Percentiles rank a stretch among this genome's conserved stretches.
Conservation (phyloP, 495 filamentous ascomycete genomes). For the Talaromyces thailandensis region DNA sequence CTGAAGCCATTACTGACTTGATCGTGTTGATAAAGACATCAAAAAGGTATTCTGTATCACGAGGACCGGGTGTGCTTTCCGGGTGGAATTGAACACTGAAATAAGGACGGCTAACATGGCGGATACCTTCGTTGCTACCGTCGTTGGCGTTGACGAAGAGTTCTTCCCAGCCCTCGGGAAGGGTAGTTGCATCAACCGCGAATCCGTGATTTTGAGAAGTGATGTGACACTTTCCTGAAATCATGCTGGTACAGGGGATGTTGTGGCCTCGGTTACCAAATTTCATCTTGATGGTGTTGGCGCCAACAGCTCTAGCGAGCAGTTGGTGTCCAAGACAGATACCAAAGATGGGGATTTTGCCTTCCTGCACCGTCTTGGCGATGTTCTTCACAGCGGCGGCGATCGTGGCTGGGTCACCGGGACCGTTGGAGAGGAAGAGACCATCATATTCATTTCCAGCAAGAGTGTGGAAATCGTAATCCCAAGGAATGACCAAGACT, state of each 20-base stretch:
- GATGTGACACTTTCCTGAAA: conserved; percentile 94
- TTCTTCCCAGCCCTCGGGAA: conserved; percentile 78
- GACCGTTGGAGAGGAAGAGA: conserved; percentile 94
- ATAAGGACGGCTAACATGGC: conserved; percentile 73
- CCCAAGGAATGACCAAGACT: conserved; percentile 89
- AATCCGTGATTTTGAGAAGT: conserved; percentile 80
- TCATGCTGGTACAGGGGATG: conserved; percentile 90
- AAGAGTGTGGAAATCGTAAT: conserved; percentile 75
- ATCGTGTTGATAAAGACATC: conserved; percentile 92
- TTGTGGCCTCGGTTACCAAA: conserved; percentile 99
- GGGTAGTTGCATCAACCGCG: conserved; percentile 70
- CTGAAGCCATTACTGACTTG: conserved; percentile 50
- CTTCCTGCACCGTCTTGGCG: conserved; percentile 58
- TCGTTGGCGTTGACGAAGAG: conserved; percentile 98
- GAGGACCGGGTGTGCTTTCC: conserved; percentile 88
- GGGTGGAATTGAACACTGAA: conserved; percentile 99
- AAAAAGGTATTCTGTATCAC: conserved; percentile 95
- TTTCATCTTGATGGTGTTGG: conserved; percentile 89
- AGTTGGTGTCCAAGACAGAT: conserved; percentile 97
- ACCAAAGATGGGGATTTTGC: conserved; percentile 81
- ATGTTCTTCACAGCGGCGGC: conserved; percentile 68
- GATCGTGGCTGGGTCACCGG: conserved; percentile 86
- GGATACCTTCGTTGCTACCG: conserved; percentile 93
- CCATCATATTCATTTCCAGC: conserved; percentile 82
- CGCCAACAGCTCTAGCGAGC: conserved; percentile 82